Percentiles rank a stretch among this genome's conserved stretches.
These are phyloP conservation scores for Magnusiomyces tetraspermus DNA, from an alignment of 1,139 yeast species.

Conservation along the genomic window DNA sequence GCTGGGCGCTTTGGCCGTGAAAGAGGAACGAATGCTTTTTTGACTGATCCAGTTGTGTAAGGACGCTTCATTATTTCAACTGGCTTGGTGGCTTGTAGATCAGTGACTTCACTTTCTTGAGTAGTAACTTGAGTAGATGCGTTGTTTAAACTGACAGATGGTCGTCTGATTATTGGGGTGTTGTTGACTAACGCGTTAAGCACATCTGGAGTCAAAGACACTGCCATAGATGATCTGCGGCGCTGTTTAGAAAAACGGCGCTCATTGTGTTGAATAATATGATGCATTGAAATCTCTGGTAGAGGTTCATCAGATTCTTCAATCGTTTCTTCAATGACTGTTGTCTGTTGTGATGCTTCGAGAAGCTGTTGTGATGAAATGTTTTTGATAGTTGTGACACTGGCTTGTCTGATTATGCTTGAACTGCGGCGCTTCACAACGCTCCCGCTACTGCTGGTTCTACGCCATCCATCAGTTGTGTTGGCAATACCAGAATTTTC, in stretches of 20 bases:
- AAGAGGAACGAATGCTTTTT: too few species aligned
- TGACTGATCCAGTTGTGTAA: too few species aligned
- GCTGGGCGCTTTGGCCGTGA: not conserved
- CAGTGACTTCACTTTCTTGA: not conserved
- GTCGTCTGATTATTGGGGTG: not conserved
- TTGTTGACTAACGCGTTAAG: not conserved
- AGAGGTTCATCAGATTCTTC: not conserved
- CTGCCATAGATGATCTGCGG: constrained; percentile 8
- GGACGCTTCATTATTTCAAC: too few species aligned
- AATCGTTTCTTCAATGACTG: constrained; percentile 1
- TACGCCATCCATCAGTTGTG: not conserved
- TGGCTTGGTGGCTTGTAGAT: too few species aligned
- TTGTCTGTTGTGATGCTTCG: constrained; percentile 1
- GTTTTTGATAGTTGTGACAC: not conserved
- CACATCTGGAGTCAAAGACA: not conserved
- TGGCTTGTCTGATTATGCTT: not conserved
- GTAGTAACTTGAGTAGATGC: not conserved
- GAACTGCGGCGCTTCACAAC: not conserved
- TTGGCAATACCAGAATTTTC: too few species aligned
- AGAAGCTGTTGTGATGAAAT: not conserved
- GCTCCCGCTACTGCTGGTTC: not conserved
- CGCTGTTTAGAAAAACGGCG: not conserved
- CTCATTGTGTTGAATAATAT: not conserved
- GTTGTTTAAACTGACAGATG: not conserved
- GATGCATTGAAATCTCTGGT: not conserved